Percentiles rank a stretch among this genome's conserved stretches.
Conservation (phyloP, 2,329 filamentous ascomycete genomes). For the Dendryphion nanum region DNA sequence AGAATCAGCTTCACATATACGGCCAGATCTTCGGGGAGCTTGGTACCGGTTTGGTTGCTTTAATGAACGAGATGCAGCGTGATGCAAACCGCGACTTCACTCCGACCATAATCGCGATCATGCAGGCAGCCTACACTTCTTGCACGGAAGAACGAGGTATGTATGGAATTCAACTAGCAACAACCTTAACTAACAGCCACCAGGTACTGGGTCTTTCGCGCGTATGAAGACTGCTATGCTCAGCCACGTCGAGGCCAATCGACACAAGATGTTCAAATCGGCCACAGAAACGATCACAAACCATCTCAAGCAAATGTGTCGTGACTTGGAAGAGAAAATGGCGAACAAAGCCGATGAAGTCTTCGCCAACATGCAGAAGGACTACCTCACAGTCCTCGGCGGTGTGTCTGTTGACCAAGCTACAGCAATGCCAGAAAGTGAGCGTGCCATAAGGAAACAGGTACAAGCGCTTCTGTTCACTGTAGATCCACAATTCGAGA, state of each 20-base stretch:
- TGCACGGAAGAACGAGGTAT: conserved; percentile 48
- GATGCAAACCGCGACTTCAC: conserved; percentile 56
- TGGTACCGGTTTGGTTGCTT: conserved; percentile 25
- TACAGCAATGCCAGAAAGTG: conserved; percentile 11
- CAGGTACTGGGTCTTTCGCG: conserved; percentile 45
- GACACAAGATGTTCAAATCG: conserved; percentile 50
- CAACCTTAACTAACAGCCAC: not conserved
- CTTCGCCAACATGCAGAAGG: conserved; percentile 32
- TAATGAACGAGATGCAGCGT: conserved; percentile 49
- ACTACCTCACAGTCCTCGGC: conserved; percentile 40
- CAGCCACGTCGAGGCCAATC: conserved; percentile 41
- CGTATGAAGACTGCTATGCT: conserved; percentile 56
- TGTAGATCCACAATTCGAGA: conserved; percentile 21
- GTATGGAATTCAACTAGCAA: conserved; percentile 2
- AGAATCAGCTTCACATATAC: conserved; percentile 44
- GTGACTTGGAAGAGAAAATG: conserved; percentile 44
- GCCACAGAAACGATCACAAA: not conserved
- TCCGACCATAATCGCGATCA: conserved; percentile 46
- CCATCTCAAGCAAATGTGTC: conserved; percentile 34
- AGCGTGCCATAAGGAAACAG: conserved; percentile 12
- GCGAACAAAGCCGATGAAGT: conserved; percentile 47
- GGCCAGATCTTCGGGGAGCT: conserved; percentile 40
- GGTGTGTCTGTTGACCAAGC: conserved; percentile 12
- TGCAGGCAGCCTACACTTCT: conserved; percentile 47
- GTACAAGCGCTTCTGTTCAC: conserved; percentile 14